Evolutionary conservation across 1,139 yeast genomes (phyloP), one percentile per base, ranked within the genome.

Genomic region (Candida sp.): DNA sequence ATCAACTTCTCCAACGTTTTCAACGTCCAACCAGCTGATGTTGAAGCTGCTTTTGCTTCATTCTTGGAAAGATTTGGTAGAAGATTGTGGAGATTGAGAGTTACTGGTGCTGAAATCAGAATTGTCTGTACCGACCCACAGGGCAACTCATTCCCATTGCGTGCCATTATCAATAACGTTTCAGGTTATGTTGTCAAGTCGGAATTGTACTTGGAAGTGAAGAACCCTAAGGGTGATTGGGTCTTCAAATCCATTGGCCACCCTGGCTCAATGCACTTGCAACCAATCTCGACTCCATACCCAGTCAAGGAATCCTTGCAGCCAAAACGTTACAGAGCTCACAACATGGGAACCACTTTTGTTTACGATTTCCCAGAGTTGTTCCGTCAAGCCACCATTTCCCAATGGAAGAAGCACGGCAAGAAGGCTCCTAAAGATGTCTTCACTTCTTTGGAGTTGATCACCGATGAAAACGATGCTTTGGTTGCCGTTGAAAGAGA

Each of bases 281-380:
- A 98, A 74, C 88, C 97, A 49, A 92, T 94, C 63, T 89, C 94
- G 45, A 90, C 98, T 49, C 97, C 98, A 50, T 96, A 94, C 68
- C 96, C 98, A 52, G 97, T 96, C 40, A 94, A 94, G 80, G 99
- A 94, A 75, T 93, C 96, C 75, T 82, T 94, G 65, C 99, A 94
- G 78, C 98, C 98, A 63, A 94, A 94, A 75, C 92, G 99, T 77
- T 96, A 96, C 79, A 90, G 89, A 78, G 99, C 99, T 46, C 98
- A 94, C 74, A 83, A 91, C 66, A 90, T 94, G 94, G 99, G 99
- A 58, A 94, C 99, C 17, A 93, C 99, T 26, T 94, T 91, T 67
- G 97, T 91, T 47, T 96, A 96, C 68, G 99, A 94, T 73, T 96
- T 94, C 94, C 99, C 99, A 48, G 99, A 94, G 69, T 78, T 94